Base-by-base conservation (phyloP, 495 filamentous ascomycete species). In the Penicillium mononematosum region DNA sequence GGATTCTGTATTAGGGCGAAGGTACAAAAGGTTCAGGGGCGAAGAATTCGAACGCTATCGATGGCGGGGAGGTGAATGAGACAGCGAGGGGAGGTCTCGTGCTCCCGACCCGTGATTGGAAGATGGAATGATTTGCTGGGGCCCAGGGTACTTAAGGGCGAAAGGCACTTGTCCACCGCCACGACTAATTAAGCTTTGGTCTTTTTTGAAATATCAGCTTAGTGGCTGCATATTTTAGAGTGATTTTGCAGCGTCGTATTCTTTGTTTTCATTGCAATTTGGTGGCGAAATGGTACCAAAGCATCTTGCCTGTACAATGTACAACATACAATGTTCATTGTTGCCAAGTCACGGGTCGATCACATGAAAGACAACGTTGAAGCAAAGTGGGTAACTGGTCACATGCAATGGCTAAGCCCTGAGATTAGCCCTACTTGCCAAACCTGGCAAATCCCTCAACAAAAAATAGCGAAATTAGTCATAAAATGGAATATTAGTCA, bases 51-150 rank as follows among this genome's bases (percentile, higher is more conserved):
- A 25, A 25, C 51, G 16, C 31, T 46, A 39, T 52, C 36, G 50
- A 52, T 47, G 53, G 53, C 53, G 53, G 53, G 53, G 53, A 55
- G 53, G 53, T 47, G 12, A 58, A 56, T 58, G 54, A 66, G 56
- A 65, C 31, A 34, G 47, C 32, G 47, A 42, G 55, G 49, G 27
- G 55, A 34, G 71, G 73, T 74, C 73, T 76, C 73, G 73, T 76
- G 73, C 73, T 61, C 64, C 45, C 56, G 60, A 50, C 27, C 71
- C 64, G 55, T 68, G 70, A 73, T 76, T 73, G 73, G 73, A 65
- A 65, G 60, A 60, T 22, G 10, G 3, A 20, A 38, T 9, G 5
- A 39, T 45, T 24, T 53, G 11, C 53, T 47, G 43, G 43, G 27
- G 27, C 43, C 49, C 9, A 43, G 43, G 55, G 45, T 53, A 52